Evolutionary conservation across 2,329 filamentous ascomycete species (phyloP), one percentile per base, ranked within the genome.

Genomic region (Arthroderma sp.): DNA sequence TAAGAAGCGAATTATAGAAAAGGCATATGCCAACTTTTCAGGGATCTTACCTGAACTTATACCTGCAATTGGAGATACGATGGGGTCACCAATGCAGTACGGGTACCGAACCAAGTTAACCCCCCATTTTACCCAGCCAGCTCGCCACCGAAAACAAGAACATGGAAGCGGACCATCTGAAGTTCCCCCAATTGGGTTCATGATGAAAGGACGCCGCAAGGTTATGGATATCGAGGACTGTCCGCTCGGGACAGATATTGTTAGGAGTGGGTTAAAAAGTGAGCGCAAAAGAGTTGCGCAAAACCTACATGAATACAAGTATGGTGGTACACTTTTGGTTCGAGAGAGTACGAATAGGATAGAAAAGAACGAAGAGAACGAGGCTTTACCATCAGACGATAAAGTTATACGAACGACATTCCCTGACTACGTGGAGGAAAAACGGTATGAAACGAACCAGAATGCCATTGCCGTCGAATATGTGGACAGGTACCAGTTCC

Each of bases 141-240:
- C 82, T 28, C 77, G 65, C 65, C 72, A 66, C 57, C 73, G 74
- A 73, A 67, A 60, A 71, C 80, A 59, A 72, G 69, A 66, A 77
- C 80, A 59, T 75, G 77, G 59, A 78, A 78, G 66, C 77, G 78
- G 58, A 74, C 73, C 55, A 65, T 31, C 61, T 2, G 76, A 79
- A 57, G 79, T 87, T 2, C 93, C 93, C 0, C 80, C 86, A 1
- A 88, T 97, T 64, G 93, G 93, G 7, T 98, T 95, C 74, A 93
- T 89, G 79, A 78, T 80, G 61, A 97, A 96, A 72, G 88, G 87
- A n/a, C 81, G 81, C 52, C 79, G 85, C 58, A 79, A 79, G 60
- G 91, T 91, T 2, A 76, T 98, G 61, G 93, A 98, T 68, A 97
- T 98, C 62, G 93, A 98, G 70, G 91, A 97, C 69, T 98, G 93